Base-by-base conservation (phyloP, 73 alveolate genomes). In the Breviolum minutum region DNA sequence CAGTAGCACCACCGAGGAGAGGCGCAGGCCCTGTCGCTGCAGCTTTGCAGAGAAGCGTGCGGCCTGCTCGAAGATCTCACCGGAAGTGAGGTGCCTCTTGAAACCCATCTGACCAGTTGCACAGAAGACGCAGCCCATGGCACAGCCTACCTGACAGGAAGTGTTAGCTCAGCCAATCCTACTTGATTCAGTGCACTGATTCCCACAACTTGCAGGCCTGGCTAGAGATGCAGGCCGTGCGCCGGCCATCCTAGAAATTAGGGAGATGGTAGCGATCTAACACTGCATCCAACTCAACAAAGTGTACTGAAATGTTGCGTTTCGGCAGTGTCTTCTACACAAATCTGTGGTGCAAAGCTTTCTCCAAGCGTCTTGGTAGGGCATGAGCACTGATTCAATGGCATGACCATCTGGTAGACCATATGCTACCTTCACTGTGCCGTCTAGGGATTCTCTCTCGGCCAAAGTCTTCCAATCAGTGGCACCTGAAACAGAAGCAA, bases 371-470 rank as follows among this genome's bases (percentile, higher is more conserved):
- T 63, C 99, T 73, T 69, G 84, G 87, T 95, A 95, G 68, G 99
- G 99, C 99, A 95, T 95, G 77, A 95, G 79, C 92, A 95, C 99
- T 6, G 99, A 81, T 87, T 95, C 99, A 32, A 95, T 95, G 68
- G 93, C 95, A 24, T 82, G 87, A 48, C 88, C 95, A 12, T 83
- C 99, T 24, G 94, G 95, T 48, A 95, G 87, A 20, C 87, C 95
- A 54, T 95, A 95, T 3, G 99, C 99, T 26, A 81, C 68, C 99
- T 90, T 90, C 29, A 90, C 96, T 8, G 96, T 90, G 69, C 96
- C 96, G 63, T 90, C 96, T 19, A 19, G 20, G 14, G 96, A 90
- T 87, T 90, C 87, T 30, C 83, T 86, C 96, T 90, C 96, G 22
- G 96, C 96, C 73, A 90, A 27, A 73, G 63, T 71, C 73, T 40